phyloP scores from a whole-genome alignment of 2,329 filamentous ascomycete species.

The Coleophoma crateriformis region DNA sequence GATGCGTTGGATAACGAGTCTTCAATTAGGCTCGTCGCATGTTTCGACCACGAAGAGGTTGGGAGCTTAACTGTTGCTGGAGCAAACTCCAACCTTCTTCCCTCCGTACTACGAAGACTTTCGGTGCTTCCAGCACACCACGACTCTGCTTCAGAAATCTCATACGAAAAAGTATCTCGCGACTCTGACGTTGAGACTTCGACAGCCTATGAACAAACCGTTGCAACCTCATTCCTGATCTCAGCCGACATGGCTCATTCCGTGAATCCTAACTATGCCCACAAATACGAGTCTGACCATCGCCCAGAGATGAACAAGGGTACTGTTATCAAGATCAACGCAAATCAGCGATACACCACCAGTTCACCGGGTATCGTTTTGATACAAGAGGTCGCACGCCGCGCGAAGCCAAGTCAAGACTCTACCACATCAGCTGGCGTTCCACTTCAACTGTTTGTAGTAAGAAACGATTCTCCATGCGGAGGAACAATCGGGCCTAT shows the following conservation, averaged over 20 bases:
- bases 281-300: conserved; percentile 88
- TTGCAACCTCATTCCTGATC: conserved; percentile 86
- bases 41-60: conserved; percentile 98
- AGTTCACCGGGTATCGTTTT: conserved; percentile 94
- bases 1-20: conserved; percentile 67
- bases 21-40: conserved; percentile 83
- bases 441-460: conserved; percentile 91
- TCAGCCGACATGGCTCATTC: conserved; percentile 98
- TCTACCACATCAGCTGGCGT: conserved; percentile 56
- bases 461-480: conserved; percentile 90
- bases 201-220: conserved; percentile 89
- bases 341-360: conserved; percentile 93
- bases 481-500: conserved; percentile 98
- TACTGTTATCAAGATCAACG: conserved; percentile 96
- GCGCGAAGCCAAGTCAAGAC: conserved; percentile 43
- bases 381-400: conserved; percentile 75
- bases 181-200: conserved; percentile 55
- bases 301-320: conserved; percentile 94
- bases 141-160: conserved; percentile 50
- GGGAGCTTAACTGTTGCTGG: conserved; percentile 90
- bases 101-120: conserved; percentile 78
- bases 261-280: conserved; percentile 89
- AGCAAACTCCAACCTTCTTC: conserved; percentile 86
- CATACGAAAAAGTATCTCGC: conserved; percentile 52
- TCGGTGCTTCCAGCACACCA: conserved; percentile 64